Evolutionary conservation across 2,329 filamentous ascomycete genomes (phyloP), one percentile per base, ranked within the genome.

Genomic region (Rutstroemia sydowiana): DNA sequence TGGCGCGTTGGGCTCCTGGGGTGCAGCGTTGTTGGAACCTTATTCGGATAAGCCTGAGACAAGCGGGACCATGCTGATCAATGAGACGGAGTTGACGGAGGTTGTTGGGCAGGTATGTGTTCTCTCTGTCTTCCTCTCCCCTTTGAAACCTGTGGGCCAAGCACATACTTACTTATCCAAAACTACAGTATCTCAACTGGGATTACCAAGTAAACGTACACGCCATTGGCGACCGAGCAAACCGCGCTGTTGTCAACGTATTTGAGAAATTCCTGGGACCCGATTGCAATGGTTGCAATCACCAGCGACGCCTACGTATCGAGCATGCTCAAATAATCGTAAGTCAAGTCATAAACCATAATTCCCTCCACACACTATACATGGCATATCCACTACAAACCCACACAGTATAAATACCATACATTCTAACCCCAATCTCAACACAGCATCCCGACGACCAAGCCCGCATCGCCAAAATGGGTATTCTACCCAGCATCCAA

Each of bases 1-100:
- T 60, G 84, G 84, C 20, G 84, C 84, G 2, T 71, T 87, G 1
- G 84, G 84, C 5, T 84, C 79, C 63, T 87, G 84, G 82, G 84
- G 84, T 26, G 84, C 81, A 52, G 84, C 84, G 41, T 75, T 88
- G 72, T 72, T 87, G n/a, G 80, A 84, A 9, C 84, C 84, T 0
- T 88, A 87, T 66, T 71, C 72, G 23, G 84, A 88, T 63, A 79
- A 79, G 16, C 74, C 76, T 2, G 75, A 75, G 53, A 79, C 75
- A 0, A 77, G 74, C 0, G 84, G 84, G 11, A 84, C 81, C 0
- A 77, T 87, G 45, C 74, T 87, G 30, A 78, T 86, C 49, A 84
- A 85, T 62, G 75, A 77, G n/a, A 77, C 76, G 0, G 73, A 75
- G 3, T 70, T 87, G 48, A 74, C 73, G 0, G 63, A 69, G 5